phyloP scores from a whole-genome alignment of 2,329 filamentous ascomycete genomes.

The Alternaria arbusti region DNA sequence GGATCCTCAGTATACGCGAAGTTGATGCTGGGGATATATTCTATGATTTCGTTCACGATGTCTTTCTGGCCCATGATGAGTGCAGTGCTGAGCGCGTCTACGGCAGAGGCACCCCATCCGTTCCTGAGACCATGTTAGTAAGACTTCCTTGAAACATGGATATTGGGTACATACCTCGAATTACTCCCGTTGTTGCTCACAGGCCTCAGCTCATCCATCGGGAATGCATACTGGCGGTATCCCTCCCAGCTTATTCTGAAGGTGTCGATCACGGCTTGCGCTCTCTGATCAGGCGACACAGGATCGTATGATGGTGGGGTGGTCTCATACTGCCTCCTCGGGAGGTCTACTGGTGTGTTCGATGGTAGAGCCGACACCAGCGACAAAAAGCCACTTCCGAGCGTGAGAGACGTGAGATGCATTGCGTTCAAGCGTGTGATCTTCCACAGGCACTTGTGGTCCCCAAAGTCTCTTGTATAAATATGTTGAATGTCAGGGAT shows the following conservation, averaged over 20 bases:
- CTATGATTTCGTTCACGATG: conserved; percentile 73
- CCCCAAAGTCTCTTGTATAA: neutral
- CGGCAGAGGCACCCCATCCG: conserved; percentile 82
- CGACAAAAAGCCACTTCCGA: conserved; percentile 1
- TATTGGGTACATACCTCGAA: conserved; percentile 65
- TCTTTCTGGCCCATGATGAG: conserved; percentile 74
- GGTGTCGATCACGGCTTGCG: conserved; percentile 42
- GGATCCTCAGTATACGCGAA: conserved; percentile 64
- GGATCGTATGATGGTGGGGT: conserved; percentile 12
- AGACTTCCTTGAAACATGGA: neutral
- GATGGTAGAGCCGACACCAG: conserved; percentile 21
- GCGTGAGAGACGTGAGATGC: neutral
- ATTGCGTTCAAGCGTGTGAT: neutral
- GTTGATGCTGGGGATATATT: conserved; percentile 73
- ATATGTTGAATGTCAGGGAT: neutral
- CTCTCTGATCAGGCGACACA: conserved; percentile 20
- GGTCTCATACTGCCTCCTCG: conserved; percentile 17
- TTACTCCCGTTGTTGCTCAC: conserved; percentile 69
- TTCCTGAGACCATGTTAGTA: conserved; percentile 60
- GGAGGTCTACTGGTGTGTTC: conserved; percentile 11
- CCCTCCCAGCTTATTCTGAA: conserved; percentile 47
- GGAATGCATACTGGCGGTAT: conserved; percentile 76
- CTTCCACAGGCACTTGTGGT: neutral
- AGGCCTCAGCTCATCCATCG: conserved; percentile 76
- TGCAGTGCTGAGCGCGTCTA: conserved; percentile 82